Percentiles rank a stretch among this genome's conserved stretches.
Evolutionary conservation across 495 filamentous ascomycete genomes (phyloP).

Genomic region (Chaetomidium leptoderma): DNA sequence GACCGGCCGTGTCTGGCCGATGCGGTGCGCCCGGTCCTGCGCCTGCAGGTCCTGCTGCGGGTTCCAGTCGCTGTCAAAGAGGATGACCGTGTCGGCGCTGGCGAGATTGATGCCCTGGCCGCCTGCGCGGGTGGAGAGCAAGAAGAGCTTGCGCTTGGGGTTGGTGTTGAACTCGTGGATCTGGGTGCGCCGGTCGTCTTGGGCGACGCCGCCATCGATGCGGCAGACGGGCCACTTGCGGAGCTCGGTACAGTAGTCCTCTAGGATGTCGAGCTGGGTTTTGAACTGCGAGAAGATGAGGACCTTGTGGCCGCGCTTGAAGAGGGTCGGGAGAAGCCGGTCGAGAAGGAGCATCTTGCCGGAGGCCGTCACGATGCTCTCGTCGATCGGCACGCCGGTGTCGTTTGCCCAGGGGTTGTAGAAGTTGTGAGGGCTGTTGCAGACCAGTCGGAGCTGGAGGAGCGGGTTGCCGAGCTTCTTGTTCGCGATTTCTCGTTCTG

Average conservation of each 20-base stretch:
- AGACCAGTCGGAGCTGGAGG: constrained; percentile 87
- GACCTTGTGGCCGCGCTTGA: constrained; percentile 76
- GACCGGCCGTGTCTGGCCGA: constrained; percentile 87
- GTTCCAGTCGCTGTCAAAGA: constrained; percentile 98
- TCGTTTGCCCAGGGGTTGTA: constrained; percentile 77
- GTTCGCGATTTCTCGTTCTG: constrained; percentile 72
- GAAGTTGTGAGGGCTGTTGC: constrained; percentile 94
- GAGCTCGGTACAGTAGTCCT: constrained; percentile 73
- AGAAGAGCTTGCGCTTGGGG: constrained; percentile 67
- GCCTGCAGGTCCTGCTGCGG: constrained; percentile 96
- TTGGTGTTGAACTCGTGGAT: constrained; percentile 83
- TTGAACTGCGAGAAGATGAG: constrained; percentile 98
- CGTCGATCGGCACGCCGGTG: constrained; percentile 56
- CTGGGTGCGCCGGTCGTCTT: constrained; percentile 72
- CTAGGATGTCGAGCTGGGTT: constrained; percentile 83
- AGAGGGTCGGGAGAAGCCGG: constrained; percentile 70
- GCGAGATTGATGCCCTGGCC: constrained; percentile 97
- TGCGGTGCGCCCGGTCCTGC: constrained; percentile 89
- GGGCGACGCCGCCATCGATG: constrained; percentile 84
- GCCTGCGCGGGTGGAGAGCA: constrained; percentile 85
- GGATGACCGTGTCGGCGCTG: constrained; percentile 91
- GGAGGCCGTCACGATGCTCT: constrained; percentile 74
- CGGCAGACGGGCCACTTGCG: constrained; percentile 77
- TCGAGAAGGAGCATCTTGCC: constrained; percentile 96
- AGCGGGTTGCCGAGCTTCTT: constrained; percentile 96